Base-by-base conservation (phyloP, 2,329 filamentous ascomycete species). In the Mariannaea elegans region DNA sequence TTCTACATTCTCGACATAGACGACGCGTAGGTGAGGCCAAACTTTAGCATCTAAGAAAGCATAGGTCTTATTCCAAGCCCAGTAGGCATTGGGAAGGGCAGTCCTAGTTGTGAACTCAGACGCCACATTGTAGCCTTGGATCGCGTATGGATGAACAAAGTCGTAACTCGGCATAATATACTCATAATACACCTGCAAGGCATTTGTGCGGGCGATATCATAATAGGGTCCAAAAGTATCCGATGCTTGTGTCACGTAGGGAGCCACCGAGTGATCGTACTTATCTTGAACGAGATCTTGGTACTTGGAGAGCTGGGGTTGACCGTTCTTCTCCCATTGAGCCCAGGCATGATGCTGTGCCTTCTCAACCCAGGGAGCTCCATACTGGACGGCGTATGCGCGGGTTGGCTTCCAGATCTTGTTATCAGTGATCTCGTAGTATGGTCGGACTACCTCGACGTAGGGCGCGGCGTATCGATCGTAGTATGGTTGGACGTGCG, bases 1-100 rank as follows among this genome's bases (percentile, higher is more conserved):
- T 78, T 98, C 94, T 3, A 99, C 94, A 69, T 97, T 97, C 72
- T 97, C 89, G 10, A 89, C 86, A 72, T 98, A 98, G 5, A 97
- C 79, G 13, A 91, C 84, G 23, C 90, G 87, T 10, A 97, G 64
- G 65, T 90, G 89, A 2, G 94, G 94, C 90, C 92, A 95, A 14
- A 98, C 80, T 2, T 88, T 89, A 45, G 87, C 86, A 58, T 93
- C 87, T 31, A 96, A 78, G 71, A 97, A 94, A 12, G 84, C 78
- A 59, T 87, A 86, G 0, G 86, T 85, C 59, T 87, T 87, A 56
- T 87, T 87, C 84, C 90, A 92, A 3, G 86, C 86, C 81, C 87
- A 91, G 56, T 87, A 84, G 6, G 86, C 84, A 45, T 90, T 87
- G 1, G 94, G 94, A 51, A 96, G 79, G 12, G 88, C 88, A 2